phyloP scores from a whole-genome alignment of 2,329 filamentous ascomycete species.

The Nectriaceae sp. region DNA sequence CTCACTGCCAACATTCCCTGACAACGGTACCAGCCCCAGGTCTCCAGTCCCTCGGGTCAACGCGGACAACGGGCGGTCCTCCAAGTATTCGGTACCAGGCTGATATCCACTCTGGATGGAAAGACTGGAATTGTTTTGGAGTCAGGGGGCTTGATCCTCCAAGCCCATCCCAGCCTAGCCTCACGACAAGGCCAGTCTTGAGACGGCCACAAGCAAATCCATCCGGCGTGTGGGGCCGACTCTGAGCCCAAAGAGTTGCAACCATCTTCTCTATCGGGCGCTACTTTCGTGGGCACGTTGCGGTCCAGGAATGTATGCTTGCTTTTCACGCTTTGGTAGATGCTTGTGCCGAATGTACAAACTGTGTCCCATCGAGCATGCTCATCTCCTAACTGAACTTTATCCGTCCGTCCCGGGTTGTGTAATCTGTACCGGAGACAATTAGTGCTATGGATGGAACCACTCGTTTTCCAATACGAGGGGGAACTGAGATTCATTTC shows the following conservation, averaged over 20 bases:
- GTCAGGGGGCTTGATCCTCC: neutral
- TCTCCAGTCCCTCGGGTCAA: slow-evolving; percentile 13
- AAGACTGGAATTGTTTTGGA: slow-evolving; percentile 5
- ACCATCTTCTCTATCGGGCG: slow-evolving; percentile 8
- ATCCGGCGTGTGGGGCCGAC: slow-evolving; percentile 29
- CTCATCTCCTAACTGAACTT: slow-evolving; percentile 23
- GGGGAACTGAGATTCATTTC: neutral
- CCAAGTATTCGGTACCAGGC: slow-evolving; percentile 2
- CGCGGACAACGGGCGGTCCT: slow-evolving; percentile 1
- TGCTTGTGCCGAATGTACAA: slow-evolving; percentile 20
- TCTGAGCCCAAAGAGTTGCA: slow-evolving; percentile 15
- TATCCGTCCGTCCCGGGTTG: slow-evolving; percentile 9
- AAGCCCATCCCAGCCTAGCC: neutral
- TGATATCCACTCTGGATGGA: too few species aligned
- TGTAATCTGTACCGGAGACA: neutral
- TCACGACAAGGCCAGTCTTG: neutral
- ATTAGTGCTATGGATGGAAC: neutral
- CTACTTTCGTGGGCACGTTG: slow-evolving; percentile 18
- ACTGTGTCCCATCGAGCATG: neutral
- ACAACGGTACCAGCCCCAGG: slow-evolving; percentile 9
- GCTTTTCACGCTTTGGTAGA: slow-evolving; percentile 25
- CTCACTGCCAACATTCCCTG: too few species aligned
- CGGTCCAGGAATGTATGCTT: slow-evolving; percentile 19
- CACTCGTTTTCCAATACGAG: neutral
- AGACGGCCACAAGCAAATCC: slow-evolving; percentile 18